phyloP scores from a whole-genome alignment of 1,284 basidiomycete genomes.

The Pseudomicrostroma phylloplanum region DNA sequence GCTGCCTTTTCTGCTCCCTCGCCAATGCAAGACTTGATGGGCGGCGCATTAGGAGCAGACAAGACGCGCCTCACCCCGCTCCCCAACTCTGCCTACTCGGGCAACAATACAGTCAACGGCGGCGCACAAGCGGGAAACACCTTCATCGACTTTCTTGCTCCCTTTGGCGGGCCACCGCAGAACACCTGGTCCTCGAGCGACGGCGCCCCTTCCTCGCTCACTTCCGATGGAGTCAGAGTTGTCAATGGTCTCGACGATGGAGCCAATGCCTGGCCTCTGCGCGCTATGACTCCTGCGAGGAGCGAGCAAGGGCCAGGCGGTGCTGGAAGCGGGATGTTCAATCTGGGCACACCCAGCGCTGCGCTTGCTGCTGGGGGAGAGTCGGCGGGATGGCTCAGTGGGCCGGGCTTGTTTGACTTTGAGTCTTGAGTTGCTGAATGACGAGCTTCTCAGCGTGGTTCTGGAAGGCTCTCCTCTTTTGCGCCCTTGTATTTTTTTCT shows the following conservation, averaged over 20 bases:
- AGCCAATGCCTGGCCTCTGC: not conserved
- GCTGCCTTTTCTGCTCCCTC: not conserved
- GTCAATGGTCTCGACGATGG: not conserved
- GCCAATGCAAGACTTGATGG: not conserved
- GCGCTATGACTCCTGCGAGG: not conserved
- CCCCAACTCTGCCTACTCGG: not conserved
- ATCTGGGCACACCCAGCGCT: constrained; percentile 3
- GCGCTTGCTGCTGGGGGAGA: not conserved
- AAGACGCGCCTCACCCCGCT: not conserved
- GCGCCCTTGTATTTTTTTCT: too few relatives aligned
- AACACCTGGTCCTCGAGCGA: not conserved
- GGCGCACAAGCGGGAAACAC: too few relatives aligned
- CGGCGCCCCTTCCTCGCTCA: not conserved
- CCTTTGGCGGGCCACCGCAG: constrained; percentile 2
- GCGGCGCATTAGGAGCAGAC: not conserved
- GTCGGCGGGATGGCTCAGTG: not conserved
- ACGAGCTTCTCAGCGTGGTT: too few relatives aligned
- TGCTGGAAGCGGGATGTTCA: not conserved
- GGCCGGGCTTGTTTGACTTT: constrained; percentile 3
- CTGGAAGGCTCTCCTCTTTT: too few relatives aligned
- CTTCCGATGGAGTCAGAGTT: not conserved
- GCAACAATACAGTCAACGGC: not conserved
- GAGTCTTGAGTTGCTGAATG: not conserved
- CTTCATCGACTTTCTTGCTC: not conserved
- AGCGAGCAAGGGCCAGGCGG: not conserved